These are phyloP conservation scores for Cutaneotrichosporon mucoides DNA, from an alignment of 1,284 basidiomycete genomes.

Conservation along the genomic window DNA sequence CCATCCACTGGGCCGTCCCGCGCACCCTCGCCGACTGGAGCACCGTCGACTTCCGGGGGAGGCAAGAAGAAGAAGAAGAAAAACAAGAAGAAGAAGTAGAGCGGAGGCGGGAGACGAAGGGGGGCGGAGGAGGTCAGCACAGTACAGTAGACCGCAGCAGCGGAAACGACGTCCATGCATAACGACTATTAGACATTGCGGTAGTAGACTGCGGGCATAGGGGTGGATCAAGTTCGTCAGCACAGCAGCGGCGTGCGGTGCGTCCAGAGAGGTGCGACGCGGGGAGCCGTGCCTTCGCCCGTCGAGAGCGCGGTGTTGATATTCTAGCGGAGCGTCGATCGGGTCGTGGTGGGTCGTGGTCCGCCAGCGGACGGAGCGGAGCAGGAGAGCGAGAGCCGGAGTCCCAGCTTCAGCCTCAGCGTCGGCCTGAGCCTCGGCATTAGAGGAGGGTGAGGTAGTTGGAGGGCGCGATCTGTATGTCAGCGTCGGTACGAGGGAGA, in stretches of 20 bases:
- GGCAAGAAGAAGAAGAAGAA: conserved; percentile 19
- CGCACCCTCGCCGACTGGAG: conserved; percentile 12
- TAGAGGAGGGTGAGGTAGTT: conserved; percentile 40
- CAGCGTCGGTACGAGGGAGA: not conserved
- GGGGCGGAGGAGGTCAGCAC: no score
- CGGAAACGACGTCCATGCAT: conserved; percentile 2
- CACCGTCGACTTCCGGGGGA: not conserved
- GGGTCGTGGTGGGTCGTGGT: not conserved
- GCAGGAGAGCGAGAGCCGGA: no score
- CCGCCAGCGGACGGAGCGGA: not conserved
- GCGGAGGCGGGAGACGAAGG: not conserved
- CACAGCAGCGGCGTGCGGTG: no score
- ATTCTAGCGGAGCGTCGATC: not conserved
- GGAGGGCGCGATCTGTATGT: conserved; percentile 41
- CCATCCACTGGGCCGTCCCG: conserved; percentile 15
- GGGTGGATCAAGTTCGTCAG: no score
- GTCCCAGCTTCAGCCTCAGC: no score
- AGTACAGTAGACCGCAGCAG: no score
- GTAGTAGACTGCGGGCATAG: no score
- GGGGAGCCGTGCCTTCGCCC: no score
- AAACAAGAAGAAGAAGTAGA: conserved; percentile 44
- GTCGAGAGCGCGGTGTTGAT: no score
- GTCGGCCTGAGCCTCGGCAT: not conserved
- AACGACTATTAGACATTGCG: not conserved
- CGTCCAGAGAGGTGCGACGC: no score